These are phyloP conservation scores for Deinandra increscens DNA, from an alignment of 129 eudicot genomes.

Conservation along the genomic window DNA sequence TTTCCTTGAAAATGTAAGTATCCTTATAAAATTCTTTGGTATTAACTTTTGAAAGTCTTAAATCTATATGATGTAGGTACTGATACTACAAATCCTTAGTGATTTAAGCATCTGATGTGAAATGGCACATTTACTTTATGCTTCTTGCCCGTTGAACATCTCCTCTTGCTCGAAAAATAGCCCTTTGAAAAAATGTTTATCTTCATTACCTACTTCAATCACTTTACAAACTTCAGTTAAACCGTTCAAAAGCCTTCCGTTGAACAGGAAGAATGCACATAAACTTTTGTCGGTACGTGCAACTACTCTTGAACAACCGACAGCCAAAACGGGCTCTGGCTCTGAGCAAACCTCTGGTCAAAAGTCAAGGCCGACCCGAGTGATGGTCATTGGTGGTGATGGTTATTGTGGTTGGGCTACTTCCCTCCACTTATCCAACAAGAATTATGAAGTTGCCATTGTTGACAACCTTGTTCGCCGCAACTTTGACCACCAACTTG, in stretches of 20 bases:
- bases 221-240: constrained; percentile 35
- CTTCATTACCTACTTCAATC: constrained; percentile 35
- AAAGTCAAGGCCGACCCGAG: constrained; percentile 53
- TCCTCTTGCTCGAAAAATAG: constrained; percentile 38
- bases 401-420: constrained; percentile 99
- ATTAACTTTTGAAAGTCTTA: not conserved
- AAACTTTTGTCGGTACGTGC: constrained; percentile 42
- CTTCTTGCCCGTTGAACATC: constrained; percentile 52
- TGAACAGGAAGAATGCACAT: constrained; percentile 32
- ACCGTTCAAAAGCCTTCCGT: constrained; percentile 32
- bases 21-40: not conserved
- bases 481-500: constrained; percentile 87
- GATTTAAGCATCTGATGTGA: constrained; percentile 26
- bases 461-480: constrained; percentile 97
- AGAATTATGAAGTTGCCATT: constrained; percentile 82
- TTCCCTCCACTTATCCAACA: constrained; percentile 88
- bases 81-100: constrained; percentile 12
- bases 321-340: constrained; percentile 43
- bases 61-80: constrained; percentile 28
- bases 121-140: constrained; percentile 68
- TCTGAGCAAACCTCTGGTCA: constrained; percentile 31
- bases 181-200: constrained; percentile 22
- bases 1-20: not conserved
- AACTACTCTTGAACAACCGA: constrained; percentile 59
- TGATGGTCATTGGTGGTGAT: constrained; percentile 98